A percentile compares a stretch with the other conserved stretches of the same genome.
phyloP scores from a whole-genome alignment of 768 basidiomycete genomes.

The Rhizopogon roseolus region DNA sequence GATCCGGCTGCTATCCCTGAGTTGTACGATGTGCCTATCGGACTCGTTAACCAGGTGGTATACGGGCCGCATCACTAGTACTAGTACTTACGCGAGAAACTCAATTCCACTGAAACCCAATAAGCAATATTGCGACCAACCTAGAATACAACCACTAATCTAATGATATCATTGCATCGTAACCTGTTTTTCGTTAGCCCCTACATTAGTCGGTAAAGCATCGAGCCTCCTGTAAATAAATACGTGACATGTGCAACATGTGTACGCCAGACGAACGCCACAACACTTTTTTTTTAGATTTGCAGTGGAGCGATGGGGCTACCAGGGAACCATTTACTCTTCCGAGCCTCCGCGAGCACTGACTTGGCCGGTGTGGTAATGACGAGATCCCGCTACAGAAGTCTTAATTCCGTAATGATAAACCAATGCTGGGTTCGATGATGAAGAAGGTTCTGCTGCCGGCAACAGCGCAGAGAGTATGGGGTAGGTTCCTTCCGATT shows the following conservation, averaged over 20 bases:
- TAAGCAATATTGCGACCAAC: not conserved
- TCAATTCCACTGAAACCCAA: not conserved
- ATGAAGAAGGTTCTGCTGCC: constrained; percentile 27
- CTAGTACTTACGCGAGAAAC: not conserved
- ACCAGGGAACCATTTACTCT: constrained; percentile 8
- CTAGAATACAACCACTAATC: not conserved
- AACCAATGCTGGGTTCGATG: constrained; percentile 23
- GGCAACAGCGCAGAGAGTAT: constrained; percentile 33
- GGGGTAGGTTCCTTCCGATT: constrained; percentile 23
- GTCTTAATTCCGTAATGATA: constrained; percentile 31
- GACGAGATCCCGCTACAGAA: constrained; percentile 22
- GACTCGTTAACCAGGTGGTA: constrained; percentile 71
- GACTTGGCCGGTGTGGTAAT: constrained; percentile 31
- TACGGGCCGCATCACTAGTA: constrained; percentile 31
- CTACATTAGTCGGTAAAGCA: not conserved
- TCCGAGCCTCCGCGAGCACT: constrained; percentile 11
- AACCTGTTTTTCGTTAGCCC: not conserved
- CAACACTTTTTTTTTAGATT: not conserved
- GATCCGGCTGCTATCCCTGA: constrained; percentile 49
- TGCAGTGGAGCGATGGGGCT: not conserved
- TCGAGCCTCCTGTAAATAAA: not conserved
- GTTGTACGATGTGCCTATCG: constrained; percentile 79
- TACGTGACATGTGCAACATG: not conserved
- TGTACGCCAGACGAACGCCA: too few species aligned
- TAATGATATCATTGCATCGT: not conserved